These are phyloP conservation scores for Acacia acuminata DNA, from an alignment of 306 rosid genomes.

Conservation along the genomic window DNA sequence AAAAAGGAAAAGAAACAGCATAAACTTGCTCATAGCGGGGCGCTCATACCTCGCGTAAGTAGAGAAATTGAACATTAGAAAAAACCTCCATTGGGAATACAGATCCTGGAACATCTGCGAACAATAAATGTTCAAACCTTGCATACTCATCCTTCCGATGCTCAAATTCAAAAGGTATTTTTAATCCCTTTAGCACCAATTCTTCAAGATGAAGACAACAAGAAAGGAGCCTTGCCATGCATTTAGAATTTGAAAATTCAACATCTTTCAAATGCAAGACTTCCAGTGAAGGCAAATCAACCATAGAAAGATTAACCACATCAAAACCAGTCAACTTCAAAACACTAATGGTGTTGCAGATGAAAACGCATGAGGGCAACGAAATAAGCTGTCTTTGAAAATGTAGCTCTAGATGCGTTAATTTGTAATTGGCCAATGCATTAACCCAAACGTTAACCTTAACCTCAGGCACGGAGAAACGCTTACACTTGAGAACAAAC, in stretches of 20 bases:
- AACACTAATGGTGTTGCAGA: background rate
- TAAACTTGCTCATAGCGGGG: too few relatives aligned
- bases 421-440: background rate
- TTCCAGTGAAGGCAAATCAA: background rate
- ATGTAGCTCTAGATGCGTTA: background rate
- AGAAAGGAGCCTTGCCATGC: background rate
- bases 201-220: background rate
- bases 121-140: too few relatives aligned
- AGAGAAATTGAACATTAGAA: too few relatives aligned
- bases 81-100: background rate
- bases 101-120: background rate
- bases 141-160: background rate
- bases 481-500: background rate
- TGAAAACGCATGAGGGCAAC: background rate
- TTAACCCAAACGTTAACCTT: background rate
- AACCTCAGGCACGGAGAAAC: background rate
- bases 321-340: background rate
- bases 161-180: too few relatives aligned
- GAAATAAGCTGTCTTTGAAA: too few relatives aligned
- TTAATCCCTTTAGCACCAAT: background rate
- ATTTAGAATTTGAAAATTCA: background rate
- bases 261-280: background rate
- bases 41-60: too few relatives aligned
- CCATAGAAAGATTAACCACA: background rate
- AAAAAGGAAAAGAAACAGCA: background rate